Evolutionary conservation across 1,139 yeast genomes (phyloP).

Genomic region (Kodamaea plutei): DNA sequence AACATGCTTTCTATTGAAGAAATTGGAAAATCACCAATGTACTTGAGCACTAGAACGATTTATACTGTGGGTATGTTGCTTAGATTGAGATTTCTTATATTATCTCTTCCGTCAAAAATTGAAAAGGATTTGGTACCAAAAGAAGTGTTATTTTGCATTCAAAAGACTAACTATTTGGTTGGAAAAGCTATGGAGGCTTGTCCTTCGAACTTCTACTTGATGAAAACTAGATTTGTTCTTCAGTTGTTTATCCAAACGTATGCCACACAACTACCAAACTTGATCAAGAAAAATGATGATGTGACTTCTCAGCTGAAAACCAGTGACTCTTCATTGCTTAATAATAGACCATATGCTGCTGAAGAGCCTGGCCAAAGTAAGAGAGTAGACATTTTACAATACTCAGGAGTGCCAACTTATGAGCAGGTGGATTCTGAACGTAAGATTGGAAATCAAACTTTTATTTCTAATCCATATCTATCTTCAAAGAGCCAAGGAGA

Average conservation of each 20-base stretch:
- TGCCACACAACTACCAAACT: conserved; percentile 45
- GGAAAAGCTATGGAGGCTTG: conserved; percentile 32
- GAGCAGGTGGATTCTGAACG: background rate
- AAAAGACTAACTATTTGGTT: conserved; percentile 38
- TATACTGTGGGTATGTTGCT: conserved; percentile 66
- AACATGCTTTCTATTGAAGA: conserved; percentile 37
- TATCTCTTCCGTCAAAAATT: conserved; percentile 52
- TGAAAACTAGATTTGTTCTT: conserved; percentile 51
- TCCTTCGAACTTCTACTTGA: conserved; percentile 48
- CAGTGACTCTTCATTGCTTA: background rate
- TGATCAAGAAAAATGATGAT: conserved; percentile 25
- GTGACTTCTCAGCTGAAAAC: conserved; percentile 9
- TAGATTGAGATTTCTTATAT: conserved; percentile 52
- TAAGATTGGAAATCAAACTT: background rate
- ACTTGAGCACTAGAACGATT: conserved; percentile 59
- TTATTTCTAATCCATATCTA: background rate
- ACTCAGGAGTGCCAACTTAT: conserved; percentile 24
- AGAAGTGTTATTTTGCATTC: conserved; percentile 42
- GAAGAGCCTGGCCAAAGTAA: conserved; percentile 9
- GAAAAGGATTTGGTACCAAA: conserved; percentile 48
- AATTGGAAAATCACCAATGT: conserved; percentile 56
- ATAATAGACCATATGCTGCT: too few species aligned
- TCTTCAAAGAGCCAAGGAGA: background rate
- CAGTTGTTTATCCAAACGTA: conserved; percentile 60
- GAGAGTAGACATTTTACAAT: conserved; percentile 31